A percentile compares a stretch with the other conserved stretches of the same genome.
phyloP scores from a whole-genome alignment of 805 yeast species.

The Saccharomycopsis malanga region DNA sequence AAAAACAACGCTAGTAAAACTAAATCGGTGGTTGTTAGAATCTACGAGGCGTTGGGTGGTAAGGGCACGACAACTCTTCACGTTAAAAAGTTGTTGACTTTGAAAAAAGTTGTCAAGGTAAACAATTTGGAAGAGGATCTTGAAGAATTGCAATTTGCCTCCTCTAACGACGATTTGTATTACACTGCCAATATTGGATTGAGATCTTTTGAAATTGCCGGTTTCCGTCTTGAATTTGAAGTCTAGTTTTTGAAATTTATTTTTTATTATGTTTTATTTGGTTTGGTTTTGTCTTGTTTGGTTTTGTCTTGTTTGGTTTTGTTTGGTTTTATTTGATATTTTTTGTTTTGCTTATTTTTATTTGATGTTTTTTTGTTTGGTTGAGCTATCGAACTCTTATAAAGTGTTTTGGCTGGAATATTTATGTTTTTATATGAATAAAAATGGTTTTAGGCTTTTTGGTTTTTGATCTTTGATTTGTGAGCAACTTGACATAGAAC shows the following conservation, averaged over 20 bases:
- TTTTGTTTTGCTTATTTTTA: background rate
- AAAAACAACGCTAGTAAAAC: conserved; percentile 33
- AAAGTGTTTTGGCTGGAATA: no score
- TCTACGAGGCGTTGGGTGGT: conserved; percentile 89
- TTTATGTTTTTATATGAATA: no score
- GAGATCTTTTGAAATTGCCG: conserved; percentile 73
- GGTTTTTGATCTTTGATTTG: no score
- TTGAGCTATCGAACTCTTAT: background rate
- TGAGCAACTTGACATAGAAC: no score
- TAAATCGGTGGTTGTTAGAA: conserved; percentile 57
- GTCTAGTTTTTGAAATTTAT: background rate
- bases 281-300: no score
- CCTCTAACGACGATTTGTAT: conserved; percentile 26
- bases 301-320: no score
- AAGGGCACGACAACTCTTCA: conserved; percentile 44
- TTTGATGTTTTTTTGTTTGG: no score
- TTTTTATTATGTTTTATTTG: background rate
- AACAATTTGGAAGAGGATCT: conserved; percentile 51
- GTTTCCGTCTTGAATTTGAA: conserved; percentile 30
- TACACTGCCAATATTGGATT: conserved; percentile 40
- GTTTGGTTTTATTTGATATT: no score
- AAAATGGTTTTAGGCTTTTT: no score
- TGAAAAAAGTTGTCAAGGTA: conserved; percentile 45
- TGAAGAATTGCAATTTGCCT: conserved; percentile 33
- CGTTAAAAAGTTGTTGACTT: conserved; percentile 34